Base-by-base conservation (phyloP, 129 eudicot genomes). In the Flaveria trinervia region DNA sequence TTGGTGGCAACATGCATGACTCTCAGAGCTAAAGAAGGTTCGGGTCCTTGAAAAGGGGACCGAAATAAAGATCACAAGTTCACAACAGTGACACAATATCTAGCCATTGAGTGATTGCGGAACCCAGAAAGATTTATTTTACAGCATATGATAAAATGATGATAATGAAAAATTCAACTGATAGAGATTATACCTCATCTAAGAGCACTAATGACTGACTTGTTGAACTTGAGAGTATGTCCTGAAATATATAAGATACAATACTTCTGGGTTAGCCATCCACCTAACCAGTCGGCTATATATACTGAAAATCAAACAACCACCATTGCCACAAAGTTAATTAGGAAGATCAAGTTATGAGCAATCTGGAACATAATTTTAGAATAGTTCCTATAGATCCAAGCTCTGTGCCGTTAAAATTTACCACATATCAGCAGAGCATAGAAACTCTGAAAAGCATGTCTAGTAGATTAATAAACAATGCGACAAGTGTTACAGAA, bases 191-290 rank as follows among this genome's bases (percentile, higher is more conserved):
- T 91, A 94, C 98, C 81, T 94, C 98, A 79, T 94, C 98, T 80
- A 94, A 79, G 65, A 94, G 98, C 85, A 94, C 98, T 70, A 94
- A 75, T 12, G 98, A 91, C 71, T 56, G 85, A 30, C 77, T 87
- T 72, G 97, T 85, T 67, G 98, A 85, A 55, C 82, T 83, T 26
- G 83, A 77, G 71, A 68, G 87, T 74, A 93, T 90, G 48, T 88
- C 92, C 98, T 94, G 92, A 86, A 83, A 73, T 44, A 73, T 44
- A 45, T 2, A 72, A 16, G 68, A 70, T 30, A 57, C 64, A 69
- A 45, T 23, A 14, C 65, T 77, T 77, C 48, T 2, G 54, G 46
- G 36, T 72, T 55, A 72, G 62, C 68, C 68, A 25, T 12, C 68
- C 68, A 61, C 68, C 18, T 26, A 45, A 68, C 46, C 28, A 66